Evolutionary conservation across 345 rosid genomes (phyloP).

Genomic region (Hypericum perforatum): DNA sequence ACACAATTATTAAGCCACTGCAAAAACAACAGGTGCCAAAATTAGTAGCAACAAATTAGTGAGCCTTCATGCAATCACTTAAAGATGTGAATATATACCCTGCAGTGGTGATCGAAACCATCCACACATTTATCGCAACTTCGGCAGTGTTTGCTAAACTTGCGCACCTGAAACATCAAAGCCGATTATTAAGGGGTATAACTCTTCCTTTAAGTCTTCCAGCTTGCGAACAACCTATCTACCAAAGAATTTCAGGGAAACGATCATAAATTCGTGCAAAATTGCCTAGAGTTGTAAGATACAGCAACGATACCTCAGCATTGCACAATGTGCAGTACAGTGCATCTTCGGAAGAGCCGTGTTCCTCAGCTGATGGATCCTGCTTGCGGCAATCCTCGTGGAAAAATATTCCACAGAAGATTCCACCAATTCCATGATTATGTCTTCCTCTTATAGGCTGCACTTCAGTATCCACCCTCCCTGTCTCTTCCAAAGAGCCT

Average conservation of each 20-base stretch:
- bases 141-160: conserved; percentile 91
- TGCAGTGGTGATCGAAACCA: conserved; percentile 97
- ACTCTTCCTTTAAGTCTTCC: no score
- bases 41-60: conserved; percentile 13
- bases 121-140: conserved; percentile 98
- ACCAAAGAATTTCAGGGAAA: no score
- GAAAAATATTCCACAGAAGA: conserved; percentile 66
- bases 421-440: conserved; percentile 19
- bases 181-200: not conserved
- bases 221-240: no score
- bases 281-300: no score
- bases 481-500: conserved; percentile 51
- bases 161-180: conserved; percentile 56
- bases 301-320: conserved; percentile 59
- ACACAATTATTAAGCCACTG: conserved; percentile 99
- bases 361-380: conserved; percentile 42
- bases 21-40: conserved; percentile 21
- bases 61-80: no score
- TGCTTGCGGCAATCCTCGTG: conserved; percentile 80
- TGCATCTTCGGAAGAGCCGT: conserved; percentile 61
- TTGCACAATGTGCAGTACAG: conserved; percentile 90
- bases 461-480: conserved; percentile 20
- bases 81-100: conserved; percentile 41
- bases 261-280: no score
- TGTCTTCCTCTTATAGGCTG: conserved; percentile 25